Evolutionary conservation across 495 filamentous ascomycete genomes (phyloP).

Genomic region (Hypoxylon lenormandii): DNA sequence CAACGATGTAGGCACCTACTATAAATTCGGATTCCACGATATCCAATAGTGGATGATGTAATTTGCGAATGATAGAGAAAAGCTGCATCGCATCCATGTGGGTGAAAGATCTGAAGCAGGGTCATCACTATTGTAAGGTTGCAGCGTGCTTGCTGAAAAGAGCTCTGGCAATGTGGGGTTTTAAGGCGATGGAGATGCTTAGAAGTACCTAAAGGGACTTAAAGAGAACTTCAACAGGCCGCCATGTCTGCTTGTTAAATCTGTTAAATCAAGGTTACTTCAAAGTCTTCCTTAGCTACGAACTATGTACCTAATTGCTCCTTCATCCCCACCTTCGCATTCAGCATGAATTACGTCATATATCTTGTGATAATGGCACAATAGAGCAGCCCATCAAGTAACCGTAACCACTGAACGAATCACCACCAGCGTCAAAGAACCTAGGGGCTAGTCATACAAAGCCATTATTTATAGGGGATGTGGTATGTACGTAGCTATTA

Average conservation of each 20-base stretch:
- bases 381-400: constrained; percentile 18
- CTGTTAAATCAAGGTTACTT: constrained; percentile 20
- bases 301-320: no score
- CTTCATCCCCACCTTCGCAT: constrained; percentile 26
- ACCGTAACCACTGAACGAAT: constrained; percentile 33
- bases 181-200: neutral
- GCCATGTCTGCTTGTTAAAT: no score
- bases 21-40: constrained; percentile 29
- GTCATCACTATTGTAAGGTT: constrained; percentile 19
- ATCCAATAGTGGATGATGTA: constrained; percentile 38
- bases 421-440: constrained; percentile 19
- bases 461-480: constrained; percentile 14
- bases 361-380: constrained; percentile 42
- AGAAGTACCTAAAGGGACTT: constrained; percentile 24
- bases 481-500: constrained; percentile 13
- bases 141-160: constrained; percentile 14
- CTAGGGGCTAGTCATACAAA: constrained; percentile 23
- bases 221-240: no score
- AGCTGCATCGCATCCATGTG: neutral
- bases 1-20: neutral
- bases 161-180: constrained; percentile 28
- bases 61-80: constrained; percentile 22
- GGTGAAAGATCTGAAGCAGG: constrained; percentile 4
- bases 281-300: constrained; percentile 21
- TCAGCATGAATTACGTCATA: constrained; percentile 40